Evolutionary conservation across 352 stramenopile species (phyloP).

Genomic region (Phytophthora vignae): DNA sequence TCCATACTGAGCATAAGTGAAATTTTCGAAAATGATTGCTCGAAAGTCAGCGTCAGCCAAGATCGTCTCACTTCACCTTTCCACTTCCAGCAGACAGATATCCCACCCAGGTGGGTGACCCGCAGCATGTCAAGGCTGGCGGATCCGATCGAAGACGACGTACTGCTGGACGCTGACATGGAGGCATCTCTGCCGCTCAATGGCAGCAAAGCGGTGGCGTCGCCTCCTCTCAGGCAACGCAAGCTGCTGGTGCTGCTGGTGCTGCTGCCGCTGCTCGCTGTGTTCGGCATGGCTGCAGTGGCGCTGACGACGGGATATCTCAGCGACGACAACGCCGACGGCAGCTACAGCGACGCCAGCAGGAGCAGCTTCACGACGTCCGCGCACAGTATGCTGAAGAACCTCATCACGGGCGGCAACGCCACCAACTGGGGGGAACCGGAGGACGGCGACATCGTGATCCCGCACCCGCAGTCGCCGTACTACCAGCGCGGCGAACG

Average conservation of each 20-base stretch:
- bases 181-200: conserved; percentile 21
- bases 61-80: conserved; percentile 2
- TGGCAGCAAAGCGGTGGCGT: conserved; percentile 9
- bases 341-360: conserved; percentile 2
- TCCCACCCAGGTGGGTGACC: background rate
- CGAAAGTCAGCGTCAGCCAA: background rate
- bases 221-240: conserved; percentile 21
- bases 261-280: conserved; percentile 17
- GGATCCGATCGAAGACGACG: conserved; percentile 17
- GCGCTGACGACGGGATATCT: conserved; percentile 23
- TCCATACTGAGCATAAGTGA: background rate
- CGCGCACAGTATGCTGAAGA: conserved; percentile 14
- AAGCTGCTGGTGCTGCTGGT: conserved; percentile 27
- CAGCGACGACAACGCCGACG: background rate
- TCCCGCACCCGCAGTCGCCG: conserved; percentile 23
- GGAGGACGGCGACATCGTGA: conserved; percentile 22
- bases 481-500: conserved; percentile 29
- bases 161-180: conserved; percentile 8
- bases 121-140: background rate
- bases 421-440: conserved; percentile 10
- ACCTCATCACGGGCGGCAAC: conserved; percentile 6
- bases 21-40: background rate
- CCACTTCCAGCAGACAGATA: conserved; percentile 8
- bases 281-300: conserved; percentile 21
- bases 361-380: conserved; percentile 14